Evolutionary conservation across 495 filamentous ascomycete species (phyloP), one percentile per base, ranked within the genome.

Genomic region (Penicillium samsonianum): DNA sequence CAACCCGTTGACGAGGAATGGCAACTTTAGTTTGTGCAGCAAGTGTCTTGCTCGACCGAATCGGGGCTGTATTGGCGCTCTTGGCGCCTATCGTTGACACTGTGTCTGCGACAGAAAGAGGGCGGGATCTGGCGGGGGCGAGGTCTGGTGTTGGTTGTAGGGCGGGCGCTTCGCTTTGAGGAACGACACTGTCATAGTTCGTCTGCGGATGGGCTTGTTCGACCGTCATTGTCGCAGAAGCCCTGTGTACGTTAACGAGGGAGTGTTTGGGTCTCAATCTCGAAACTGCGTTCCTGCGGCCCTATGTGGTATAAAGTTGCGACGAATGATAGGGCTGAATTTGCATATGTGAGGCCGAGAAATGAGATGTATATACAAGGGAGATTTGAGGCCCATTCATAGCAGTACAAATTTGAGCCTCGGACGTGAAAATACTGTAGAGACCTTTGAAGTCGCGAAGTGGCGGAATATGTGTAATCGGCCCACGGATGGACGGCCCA

Each of bases 1-100:
- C 58, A 10, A 64, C 51, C 16, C 70, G 70, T 42, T 70, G 65
- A 45, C 79, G 74, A 44, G 79, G 79, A 53, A 82, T 82, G 0
- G 79, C 74, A 22, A 82, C 72, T 58, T 82, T 82, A 3, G 62
- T 65, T 58, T 70, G 66, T 16, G 67, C 38, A 8, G 37, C 19
- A 45, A 60, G 26, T 40, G 59, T 68, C 30, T 58, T 65, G 26
- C 54, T 62, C n/a, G 53, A 5, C 17, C 10, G 5, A 25, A 16
- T 53, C 41, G 60, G 46, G 4, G 56, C 47, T 44, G 55, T 44
- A 38, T 44, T 52, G 31, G 46, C 26, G 8, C 31, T 33, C 17
- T 40, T 37, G 31, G 42, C 31, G 16, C 43, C 51, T 30, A 50
- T 11, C n/a, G 55, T 64, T 26, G 61, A 56, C 1, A 40, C 33